Percentiles rank a stretch among this genome's conserved stretches.
phyloP scores from a whole-genome alignment of 1,284 basidiomycete species.

The Acaromyces ingoldii region DNA sequence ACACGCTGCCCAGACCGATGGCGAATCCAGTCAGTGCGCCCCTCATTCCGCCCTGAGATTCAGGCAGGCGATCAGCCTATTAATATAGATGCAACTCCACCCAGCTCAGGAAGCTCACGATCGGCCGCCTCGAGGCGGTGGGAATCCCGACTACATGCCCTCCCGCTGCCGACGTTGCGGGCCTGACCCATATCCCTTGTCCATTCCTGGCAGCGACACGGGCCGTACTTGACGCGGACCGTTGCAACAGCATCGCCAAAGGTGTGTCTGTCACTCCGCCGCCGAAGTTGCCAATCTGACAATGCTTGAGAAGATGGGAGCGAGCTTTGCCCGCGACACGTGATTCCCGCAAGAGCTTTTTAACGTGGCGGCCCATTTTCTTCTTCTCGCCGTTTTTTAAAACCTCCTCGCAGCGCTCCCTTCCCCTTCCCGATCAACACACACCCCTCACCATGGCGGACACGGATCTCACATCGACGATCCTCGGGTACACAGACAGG shows the following conservation, averaged over 20 bases:
- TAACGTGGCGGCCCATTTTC: too few species aligned
- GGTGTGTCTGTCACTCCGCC: too few species aligned
- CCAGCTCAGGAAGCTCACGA: not conserved
- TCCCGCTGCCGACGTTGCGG: too few species aligned
- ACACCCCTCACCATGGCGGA: constrained; percentile 35
- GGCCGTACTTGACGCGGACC: too few species aligned
- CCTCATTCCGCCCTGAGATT: constrained; percentile 16
- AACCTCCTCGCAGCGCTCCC: not conserved
- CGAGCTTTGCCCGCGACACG: too few species aligned
- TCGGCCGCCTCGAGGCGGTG: not conserved
- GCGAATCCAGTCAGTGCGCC: constrained; percentile 69
- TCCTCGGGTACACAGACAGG: constrained; percentile 79
- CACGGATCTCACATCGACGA: constrained; percentile 65
- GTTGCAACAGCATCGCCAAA: too few species aligned
- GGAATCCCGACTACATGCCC: constrained; percentile 2
- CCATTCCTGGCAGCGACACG: too few species aligned
- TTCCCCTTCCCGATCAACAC: not conserved
- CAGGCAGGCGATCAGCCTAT: not conserved
- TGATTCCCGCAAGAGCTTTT: too few species aligned
- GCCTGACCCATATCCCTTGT: too few species aligned
- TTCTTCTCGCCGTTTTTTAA: constrained; percentile 1
- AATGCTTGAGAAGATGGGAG: too few species aligned
- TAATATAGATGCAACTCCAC: not conserved
- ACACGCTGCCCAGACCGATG: constrained; percentile 72
- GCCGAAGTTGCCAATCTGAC: too few species aligned